Percentiles rank a stretch among this genome's conserved stretches.
These are phyloP conservation scores for Carex scoparia DNA, from an alignment of 176 grass and related monocot genomes.

Conservation along the genomic window DNA sequence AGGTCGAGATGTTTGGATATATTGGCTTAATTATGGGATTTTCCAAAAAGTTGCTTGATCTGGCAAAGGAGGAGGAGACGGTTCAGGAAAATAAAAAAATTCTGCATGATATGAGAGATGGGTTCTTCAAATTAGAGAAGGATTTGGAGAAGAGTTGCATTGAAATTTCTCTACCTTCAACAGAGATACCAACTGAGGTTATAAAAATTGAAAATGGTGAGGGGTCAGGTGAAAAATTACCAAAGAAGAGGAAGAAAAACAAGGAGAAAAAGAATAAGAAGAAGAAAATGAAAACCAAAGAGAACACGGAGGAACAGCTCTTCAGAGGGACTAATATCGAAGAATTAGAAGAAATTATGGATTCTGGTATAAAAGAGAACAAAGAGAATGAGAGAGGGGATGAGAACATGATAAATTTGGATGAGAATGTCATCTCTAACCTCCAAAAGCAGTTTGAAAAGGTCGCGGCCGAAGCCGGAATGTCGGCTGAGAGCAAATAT, in stretches of 20 bases:
- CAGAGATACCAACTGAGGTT: background rate
- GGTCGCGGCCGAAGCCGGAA: slow-evolving; percentile 60
- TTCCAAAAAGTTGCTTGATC: slow-evolving; percentile 56
- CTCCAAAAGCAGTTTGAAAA: slow-evolving; percentile 96
- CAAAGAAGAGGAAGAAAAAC: slow-evolving; percentile 46
- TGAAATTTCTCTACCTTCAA: slow-evolving; percentile 29
- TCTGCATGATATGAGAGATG: slow-evolving; percentile 57
- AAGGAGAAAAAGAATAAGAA: slow-evolving; percentile 40
- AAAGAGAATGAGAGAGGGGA: slow-evolving; percentile 32
- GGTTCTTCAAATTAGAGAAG: slow-evolving; percentile 75
- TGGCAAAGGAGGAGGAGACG: slow-evolving; percentile 46
- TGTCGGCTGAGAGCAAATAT: slow-evolving; percentile 36
- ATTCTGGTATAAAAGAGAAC: slow-evolving; percentile 28
- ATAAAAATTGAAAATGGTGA: slow-evolving; percentile 12
- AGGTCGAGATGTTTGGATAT: slow-evolving; percentile 58
- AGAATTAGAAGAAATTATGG: slow-evolving; percentile 20
- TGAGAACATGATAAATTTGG: slow-evolving; percentile 50
- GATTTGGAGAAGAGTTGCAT: slow-evolving; percentile 49
- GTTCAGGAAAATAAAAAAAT: slow-evolving; percentile 62
- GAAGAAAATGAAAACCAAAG: slow-evolving; percentile 25
- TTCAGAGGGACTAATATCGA: background rate
- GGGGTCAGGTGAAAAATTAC: slow-evolving; percentile 29
- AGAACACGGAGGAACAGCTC: background rate
- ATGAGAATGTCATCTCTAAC: slow-evolving; percentile 65
- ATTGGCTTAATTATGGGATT: slow-evolving; percentile 50